A percentile compares a stretch with the other conserved stretches of the same genome.
Evolutionary conservation across 345 rosid species (phyloP).

Genomic region (Sonneratia caseolaris): DNA sequence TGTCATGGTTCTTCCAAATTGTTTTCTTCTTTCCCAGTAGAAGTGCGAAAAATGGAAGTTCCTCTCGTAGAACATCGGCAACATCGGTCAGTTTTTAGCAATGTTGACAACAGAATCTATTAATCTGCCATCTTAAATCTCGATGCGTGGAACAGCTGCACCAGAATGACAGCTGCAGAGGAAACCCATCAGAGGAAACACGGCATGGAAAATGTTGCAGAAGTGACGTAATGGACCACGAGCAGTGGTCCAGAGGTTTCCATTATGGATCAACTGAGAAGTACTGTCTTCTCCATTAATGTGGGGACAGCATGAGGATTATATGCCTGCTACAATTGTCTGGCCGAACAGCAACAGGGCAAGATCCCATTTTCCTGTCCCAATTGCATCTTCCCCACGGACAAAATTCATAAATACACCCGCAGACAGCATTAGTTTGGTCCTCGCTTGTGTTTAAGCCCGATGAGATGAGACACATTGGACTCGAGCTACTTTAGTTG

Average conservation of each 20-base stretch:
- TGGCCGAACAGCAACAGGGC: neutral
- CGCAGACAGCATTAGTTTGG: neutral
- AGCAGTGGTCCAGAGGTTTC: neutral
- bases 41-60: too few species aligned
- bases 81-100: too few species aligned
- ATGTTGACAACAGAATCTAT: too few species aligned
- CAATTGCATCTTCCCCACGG: neutral
- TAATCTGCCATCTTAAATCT: neutral
- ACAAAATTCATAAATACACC: neutral
- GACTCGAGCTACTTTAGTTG: neutral
- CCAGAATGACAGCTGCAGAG: too few species aligned
- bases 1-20: too few species aligned
- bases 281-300: neutral
- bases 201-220: neutral
- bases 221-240: neutral
- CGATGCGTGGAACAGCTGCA: neutral
- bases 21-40: too few species aligned
- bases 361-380: neutral
- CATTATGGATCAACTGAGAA: neutral
- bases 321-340: neutral
- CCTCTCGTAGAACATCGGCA: too few species aligned
- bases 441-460: neutral
- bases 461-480: neutral
- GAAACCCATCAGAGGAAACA: neutral
- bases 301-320: neutral